A percentile compares a stretch with the other conserved stretches of the same genome.
Conservation (phyloP, 805 yeast species). For the Clavispora fructus region DNA sequence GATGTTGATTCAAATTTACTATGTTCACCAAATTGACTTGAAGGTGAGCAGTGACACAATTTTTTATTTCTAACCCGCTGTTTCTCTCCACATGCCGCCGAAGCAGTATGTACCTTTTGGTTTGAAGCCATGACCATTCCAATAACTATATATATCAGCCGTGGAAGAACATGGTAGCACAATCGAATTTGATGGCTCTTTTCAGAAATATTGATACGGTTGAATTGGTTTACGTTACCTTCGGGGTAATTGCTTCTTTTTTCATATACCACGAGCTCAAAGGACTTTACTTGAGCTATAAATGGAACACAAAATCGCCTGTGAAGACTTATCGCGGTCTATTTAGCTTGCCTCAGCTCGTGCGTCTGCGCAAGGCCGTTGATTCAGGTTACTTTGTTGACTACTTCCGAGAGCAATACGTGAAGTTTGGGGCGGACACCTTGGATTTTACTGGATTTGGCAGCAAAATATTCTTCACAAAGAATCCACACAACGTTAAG, state of each 20-base stretch:
- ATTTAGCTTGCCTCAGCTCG: neutral
- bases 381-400: constrained; percentile 5
- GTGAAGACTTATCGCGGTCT: neutral
- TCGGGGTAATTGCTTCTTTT: neutral
- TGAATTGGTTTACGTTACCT: neutral
- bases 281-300: constrained; percentile 2
- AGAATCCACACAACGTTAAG: constrained; percentile 7
- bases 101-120: neutral
- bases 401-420: constrained; percentile 1
- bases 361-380: neutral
- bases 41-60: no score
- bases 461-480: constrained; percentile 2
- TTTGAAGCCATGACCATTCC: neutral
- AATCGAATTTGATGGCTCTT: neutral
- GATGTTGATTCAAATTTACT: neutral
- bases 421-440: constrained; percentile 3
- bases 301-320: constrained; percentile 6
- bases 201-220: neutral
- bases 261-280: neutral
- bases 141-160: neutral
- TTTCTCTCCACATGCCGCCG: neutral
- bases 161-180: neutral
- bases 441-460: neutral
- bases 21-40: no score
- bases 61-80: no score